phyloP scores from a whole-genome alignment of 1,139 yeast genomes.

The Citeromyces siamensis region DNA sequence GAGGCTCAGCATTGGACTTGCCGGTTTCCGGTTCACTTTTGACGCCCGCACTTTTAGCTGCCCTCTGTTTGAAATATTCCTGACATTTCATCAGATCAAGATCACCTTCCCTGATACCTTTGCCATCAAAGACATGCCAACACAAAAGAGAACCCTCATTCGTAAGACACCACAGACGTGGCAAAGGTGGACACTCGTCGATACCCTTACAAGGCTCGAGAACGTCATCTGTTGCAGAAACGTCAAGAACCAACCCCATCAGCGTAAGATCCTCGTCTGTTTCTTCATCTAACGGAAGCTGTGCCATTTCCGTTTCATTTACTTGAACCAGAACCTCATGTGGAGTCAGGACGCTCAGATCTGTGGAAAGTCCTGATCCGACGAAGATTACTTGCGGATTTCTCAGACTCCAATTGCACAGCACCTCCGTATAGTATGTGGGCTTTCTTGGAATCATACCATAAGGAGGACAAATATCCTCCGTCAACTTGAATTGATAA shows the following conservation, averaged over 20 bases:
- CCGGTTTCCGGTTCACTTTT: not conserved
- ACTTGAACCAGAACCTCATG: conserved; percentile 26
- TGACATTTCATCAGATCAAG: conserved; percentile 8
- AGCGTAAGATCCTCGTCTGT: conserved; percentile 59
- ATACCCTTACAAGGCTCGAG: conserved; percentile 44
- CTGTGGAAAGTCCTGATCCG: conserved; percentile 54
- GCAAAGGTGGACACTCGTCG: conserved; percentile 44
- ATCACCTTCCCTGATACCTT: conserved; percentile 26
- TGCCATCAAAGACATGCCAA: conserved; percentile 53
- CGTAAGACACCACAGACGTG: conserved; percentile 49
- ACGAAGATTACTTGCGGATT: conserved; percentile 26
- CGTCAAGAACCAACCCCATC: conserved; percentile 55
- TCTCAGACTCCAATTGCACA: conserved; percentile 32
- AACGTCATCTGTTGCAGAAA: conserved; percentile 30
- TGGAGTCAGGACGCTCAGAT: conserved; percentile 31
- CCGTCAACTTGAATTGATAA: not conserved
- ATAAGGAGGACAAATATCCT: conserved; percentile 46
- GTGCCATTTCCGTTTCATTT: conserved; percentile 63
- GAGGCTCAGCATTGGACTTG: not conserved
- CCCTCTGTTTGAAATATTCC: not conserved
- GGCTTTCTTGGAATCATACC: conserved; percentile 38
- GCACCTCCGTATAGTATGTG: conserved; percentile 29
- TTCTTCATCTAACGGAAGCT: conserved; percentile 55
- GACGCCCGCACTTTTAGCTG: not conserved
- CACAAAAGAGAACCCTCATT: conserved; percentile 47